Evolutionary conservation across 164 flowering plant genomes (phyloP).

Genomic region (Brasenia schreberi): DNA sequence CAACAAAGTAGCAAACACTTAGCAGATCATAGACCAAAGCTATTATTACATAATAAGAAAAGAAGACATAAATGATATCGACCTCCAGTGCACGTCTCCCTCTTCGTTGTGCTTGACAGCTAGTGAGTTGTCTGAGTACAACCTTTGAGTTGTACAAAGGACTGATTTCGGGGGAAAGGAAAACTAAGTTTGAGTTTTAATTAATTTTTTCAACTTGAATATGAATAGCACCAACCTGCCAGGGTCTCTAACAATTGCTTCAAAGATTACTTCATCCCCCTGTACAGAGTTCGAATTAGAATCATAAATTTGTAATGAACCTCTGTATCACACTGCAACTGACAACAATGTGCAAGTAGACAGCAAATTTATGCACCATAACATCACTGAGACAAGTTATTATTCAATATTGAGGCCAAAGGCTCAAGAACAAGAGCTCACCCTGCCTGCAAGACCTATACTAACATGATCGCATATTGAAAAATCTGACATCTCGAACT

Average conservation of each 20-base stretch:
- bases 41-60: neutral
- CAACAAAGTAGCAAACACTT: neutral
- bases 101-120: conserved; percentile 79
- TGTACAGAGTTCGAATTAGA: conserved; percentile 16
- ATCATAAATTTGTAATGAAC: neutral
- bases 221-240: conserved; percentile 35
- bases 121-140: conserved; percentile 65
- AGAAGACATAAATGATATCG: neutral
- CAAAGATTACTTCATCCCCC: conserved; percentile 87
- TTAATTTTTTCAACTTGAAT: neutral
- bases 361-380: neutral
- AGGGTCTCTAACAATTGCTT: conserved; percentile 63
- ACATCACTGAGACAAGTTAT: neutral
- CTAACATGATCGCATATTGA: conserved; percentile 54
- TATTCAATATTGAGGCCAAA: no score
- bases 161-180: conserved; percentile 16
- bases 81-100: conserved; percentile 93
- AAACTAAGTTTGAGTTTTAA: neutral
- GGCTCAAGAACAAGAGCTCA: conserved; percentile 15
- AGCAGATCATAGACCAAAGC: neutral
- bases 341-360: neutral
- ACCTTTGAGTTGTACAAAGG: conserved; percentile 60
- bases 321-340: neutral
- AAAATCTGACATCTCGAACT: conserved; percentile 78
- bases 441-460: conserved; percentile 79